These are phyloP conservation scores for Antitrichia curtipendula DNA, from an alignment of 225 moss, liverwort and hornwort species.

Conservation along the genomic window DNA sequence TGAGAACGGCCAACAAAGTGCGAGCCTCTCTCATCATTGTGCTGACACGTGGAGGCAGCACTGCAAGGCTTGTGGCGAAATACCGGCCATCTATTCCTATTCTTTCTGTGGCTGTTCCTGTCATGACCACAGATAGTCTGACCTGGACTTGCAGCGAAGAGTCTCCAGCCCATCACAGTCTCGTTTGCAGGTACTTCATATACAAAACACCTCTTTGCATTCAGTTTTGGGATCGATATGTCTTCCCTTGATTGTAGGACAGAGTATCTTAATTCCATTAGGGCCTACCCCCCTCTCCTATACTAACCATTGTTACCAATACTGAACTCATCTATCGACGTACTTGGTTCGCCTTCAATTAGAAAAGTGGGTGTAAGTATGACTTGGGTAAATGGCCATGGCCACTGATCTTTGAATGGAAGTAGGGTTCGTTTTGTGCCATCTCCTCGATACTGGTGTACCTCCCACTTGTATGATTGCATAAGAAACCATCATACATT, in stretches of 20 bases:
- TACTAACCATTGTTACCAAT: neutral
- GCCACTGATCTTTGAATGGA: neutral
- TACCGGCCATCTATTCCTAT: conserved; percentile 76
- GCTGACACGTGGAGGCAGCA: conserved; percentile 72
- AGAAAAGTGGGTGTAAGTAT: neutral
- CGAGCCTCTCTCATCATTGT: conserved; percentile 72
- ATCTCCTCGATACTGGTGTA: neutral
- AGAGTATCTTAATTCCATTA: neutral
- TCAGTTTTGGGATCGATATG: neutral
- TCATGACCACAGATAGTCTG: conserved; percentile 70
- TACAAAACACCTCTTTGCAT: neutral
- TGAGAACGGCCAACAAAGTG: conserved; percentile 76
- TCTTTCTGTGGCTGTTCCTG: conserved; percentile 77
- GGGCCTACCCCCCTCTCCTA: no score
- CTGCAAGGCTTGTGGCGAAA: conserved; percentile 81
- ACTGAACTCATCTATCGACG: neutral
- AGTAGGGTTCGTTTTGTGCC: neutral
- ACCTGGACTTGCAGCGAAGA: conserved; percentile 66
- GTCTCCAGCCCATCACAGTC: conserved; percentile 84
- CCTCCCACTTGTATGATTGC: neutral
- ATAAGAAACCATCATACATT: neutral
- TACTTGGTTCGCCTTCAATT: neutral
- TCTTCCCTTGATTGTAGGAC: neutral
- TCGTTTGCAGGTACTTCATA: conserved; percentile 22
- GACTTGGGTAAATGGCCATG: neutral